Conservation (phyloP, 176 grass and related monocot species). For the Aegilops tauschii region DNA sequence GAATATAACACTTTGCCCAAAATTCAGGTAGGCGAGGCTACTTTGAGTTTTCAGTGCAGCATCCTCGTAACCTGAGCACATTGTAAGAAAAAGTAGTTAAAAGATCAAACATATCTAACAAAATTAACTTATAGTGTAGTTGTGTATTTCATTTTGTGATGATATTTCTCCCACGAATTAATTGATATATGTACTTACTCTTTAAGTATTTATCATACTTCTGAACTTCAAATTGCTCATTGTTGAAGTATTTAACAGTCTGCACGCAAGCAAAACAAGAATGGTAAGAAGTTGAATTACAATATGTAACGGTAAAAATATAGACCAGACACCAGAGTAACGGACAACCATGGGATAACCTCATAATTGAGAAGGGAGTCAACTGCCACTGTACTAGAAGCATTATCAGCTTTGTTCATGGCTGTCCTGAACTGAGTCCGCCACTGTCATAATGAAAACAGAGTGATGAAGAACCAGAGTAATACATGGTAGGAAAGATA, state of each 20-base stretch:
- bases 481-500: background rate
- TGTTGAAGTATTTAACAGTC: constrained; percentile 99
- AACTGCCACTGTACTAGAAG: constrained; percentile 84
- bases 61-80: constrained; percentile 72
- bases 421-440: constrained; percentile 86
- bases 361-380: constrained; percentile 98
- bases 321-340: constrained; percentile 1
- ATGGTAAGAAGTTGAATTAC: constrained; percentile 26
- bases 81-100: constrained; percentile 24
- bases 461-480: background rate
- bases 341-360: constrained; percentile 49
- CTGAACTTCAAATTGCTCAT: constrained; percentile 85
- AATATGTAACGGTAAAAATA: constrained; percentile 24
- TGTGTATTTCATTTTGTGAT: background rate
- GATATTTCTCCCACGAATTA: constrained; percentile 2
- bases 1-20: constrained; percentile 96
- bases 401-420: constrained; percentile 99
- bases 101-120: constrained; percentile 34
- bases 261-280: constrained; percentile 46
- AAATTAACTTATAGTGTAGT: constrained; percentile 17
- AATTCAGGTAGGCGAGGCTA: constrained; percentile 93
- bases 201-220: constrained; percentile 95
- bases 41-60: constrained; percentile 93
- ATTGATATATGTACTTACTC: constrained; percentile 63
- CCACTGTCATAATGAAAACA: constrained; percentile 62